Percentiles rank a stretch among this genome's conserved stretches.
These are phyloP conservation scores for Coleophoma crateriformis DNA, from an alignment of 2,329 filamentous ascomycete species.

Conservation along the genomic window DNA sequence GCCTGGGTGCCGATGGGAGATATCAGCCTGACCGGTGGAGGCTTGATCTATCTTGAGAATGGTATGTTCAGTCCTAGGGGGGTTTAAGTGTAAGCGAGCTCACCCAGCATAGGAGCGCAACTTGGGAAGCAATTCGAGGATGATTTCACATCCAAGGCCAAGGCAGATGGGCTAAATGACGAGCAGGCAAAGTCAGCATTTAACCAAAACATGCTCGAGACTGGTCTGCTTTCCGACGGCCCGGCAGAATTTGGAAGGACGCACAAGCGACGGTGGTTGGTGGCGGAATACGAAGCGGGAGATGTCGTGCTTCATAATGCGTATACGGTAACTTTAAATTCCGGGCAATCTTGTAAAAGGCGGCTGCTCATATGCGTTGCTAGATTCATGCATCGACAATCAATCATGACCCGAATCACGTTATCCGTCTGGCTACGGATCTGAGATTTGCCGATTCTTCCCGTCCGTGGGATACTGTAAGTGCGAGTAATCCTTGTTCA, in stretches of 20 bases:
- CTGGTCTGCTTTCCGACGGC: slow-evolving; percentile 44
- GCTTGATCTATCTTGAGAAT: slow-evolving; percentile 52
- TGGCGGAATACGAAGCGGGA: slow-evolving; percentile 30
- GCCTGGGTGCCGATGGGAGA: slow-evolving; percentile 47
- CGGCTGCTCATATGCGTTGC: not conserved
- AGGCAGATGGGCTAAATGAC: slow-evolving; percentile 40
- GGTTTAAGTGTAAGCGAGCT: not conserved
- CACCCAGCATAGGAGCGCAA: slow-evolving; percentile 5
- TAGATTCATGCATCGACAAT: slow-evolving; percentile 27
- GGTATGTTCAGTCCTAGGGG: slow-evolving; percentile 19
- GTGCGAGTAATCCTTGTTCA: not conserved
- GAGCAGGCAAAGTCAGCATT: slow-evolving; percentile 46
- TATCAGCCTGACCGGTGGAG: slow-evolving; percentile 46
- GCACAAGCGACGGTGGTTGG: slow-evolving; percentile 23
- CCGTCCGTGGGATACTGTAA: slow-evolving; percentile 10
- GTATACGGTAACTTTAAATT: slow-evolving; percentile 21
- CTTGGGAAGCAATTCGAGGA: slow-evolving; percentile 45
- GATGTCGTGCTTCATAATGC: slow-evolving; percentile 38
- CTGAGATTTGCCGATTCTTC: slow-evolving; percentile 32
- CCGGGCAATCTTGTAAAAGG: not conserved
- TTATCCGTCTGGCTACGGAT: slow-evolving; percentile 35
- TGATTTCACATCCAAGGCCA: slow-evolving; percentile 42
- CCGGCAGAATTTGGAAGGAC: slow-evolving; percentile 27
- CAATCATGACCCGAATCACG: slow-evolving; percentile 32
- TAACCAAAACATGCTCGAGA: slow-evolving; percentile 54